These are phyloP conservation scores for Chenopodium suecicum DNA, from an alignment of 148 eudicot species.

Conservation along the genomic window DNA sequence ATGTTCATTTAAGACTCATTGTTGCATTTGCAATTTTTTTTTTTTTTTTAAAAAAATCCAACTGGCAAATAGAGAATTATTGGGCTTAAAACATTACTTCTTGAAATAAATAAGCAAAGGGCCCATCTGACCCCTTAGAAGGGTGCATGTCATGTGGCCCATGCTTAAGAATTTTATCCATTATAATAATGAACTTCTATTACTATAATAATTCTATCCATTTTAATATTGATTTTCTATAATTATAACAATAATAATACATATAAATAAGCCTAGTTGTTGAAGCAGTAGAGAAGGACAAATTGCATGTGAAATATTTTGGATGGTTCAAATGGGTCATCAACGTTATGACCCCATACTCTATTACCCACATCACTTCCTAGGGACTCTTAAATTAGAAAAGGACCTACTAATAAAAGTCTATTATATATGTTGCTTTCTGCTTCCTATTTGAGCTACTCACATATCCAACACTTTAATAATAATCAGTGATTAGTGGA, in stretches of 20 bases:
- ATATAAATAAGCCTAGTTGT: background rate
- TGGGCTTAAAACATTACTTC: background rate
- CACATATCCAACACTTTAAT: no score
- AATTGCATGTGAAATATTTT: slow-evolving; percentile 28
- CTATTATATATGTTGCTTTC: background rate
- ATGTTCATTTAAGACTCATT: no score
- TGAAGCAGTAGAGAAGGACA: slow-evolving; percentile 15
- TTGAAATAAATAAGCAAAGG: background rate
- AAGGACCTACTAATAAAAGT: background rate
- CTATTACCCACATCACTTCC: slow-evolving; percentile 1
- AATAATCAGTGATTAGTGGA: no score
- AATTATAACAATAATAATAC: no score
- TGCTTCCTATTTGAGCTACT: background rate
- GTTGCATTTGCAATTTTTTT: no score
- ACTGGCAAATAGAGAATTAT: background rate
- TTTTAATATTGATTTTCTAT: no score
- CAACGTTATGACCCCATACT: background rate
- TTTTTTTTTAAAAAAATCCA: background rate
- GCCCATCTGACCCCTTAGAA: background rate
- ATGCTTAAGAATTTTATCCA: background rate
- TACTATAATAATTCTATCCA: no score
- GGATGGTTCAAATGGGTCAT: slow-evolving; percentile 18
- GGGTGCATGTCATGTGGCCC: background rate
- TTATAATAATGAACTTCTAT: no score
- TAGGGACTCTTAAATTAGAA: slow-evolving; percentile 2